phyloP scores from a whole-genome alignment of 371 early-diverging fungal species.

The Chytridiales sp. region DNA sequence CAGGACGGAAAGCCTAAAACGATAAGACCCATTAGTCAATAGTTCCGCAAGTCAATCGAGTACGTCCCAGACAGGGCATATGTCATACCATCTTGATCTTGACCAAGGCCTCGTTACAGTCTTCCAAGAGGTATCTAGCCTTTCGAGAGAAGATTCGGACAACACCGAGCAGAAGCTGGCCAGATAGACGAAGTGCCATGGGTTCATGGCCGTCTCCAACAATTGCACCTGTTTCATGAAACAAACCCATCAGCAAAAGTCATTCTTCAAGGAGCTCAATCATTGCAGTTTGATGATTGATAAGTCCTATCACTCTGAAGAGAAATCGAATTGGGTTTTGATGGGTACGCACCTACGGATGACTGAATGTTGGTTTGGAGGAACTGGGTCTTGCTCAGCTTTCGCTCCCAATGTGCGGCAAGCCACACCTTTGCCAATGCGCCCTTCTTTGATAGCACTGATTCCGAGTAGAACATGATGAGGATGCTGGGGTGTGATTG shows the following conservation, averaged over 20 bases:
- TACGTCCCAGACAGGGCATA: background rate
- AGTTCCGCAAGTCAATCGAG: background rate
- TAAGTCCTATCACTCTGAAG: background rate
- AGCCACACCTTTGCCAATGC: constrained; percentile 97
- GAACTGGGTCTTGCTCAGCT: constrained; percentile 92
- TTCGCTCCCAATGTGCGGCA: constrained; percentile 96
- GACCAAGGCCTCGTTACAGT: constrained; percentile 93
- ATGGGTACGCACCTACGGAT: constrained; percentile 69
- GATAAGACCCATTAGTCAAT: constrained; percentile 3
- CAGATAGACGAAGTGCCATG: constrained; percentile 90
- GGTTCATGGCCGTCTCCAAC: constrained; percentile 74
- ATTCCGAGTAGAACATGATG: constrained; percentile 75
- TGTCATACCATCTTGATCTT: constrained; percentile 84
- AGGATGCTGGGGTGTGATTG: background rate
- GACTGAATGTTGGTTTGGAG: constrained; percentile 83
- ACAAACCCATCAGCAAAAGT: background rate
- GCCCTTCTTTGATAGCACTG: constrained; percentile 80
- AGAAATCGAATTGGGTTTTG: background rate
- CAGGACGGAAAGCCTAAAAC: constrained; percentile 76
- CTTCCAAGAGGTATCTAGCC: constrained; percentile 93
- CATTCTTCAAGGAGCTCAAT: background rate
- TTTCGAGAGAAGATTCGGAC: constrained; percentile 95
- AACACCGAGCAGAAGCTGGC: constrained; percentile 96
- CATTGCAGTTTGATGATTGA: background rate
- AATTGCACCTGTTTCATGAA: constrained; percentile 66